phyloP scores from a whole-genome alignment of 129 eudicot species.

The Arctium lappa region DNA sequence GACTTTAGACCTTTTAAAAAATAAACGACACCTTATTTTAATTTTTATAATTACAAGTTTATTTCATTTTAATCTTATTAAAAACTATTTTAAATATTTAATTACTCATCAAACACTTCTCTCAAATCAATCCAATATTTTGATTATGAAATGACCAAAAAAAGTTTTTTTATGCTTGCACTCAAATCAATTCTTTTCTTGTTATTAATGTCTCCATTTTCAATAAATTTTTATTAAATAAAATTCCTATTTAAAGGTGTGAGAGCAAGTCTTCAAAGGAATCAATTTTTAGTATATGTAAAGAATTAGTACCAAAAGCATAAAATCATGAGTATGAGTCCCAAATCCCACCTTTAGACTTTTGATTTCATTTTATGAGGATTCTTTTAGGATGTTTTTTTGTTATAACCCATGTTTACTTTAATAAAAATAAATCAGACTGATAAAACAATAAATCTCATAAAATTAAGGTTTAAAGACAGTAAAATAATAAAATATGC shows the following conservation, averaged over 20 bases:
- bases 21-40: too few species aligned
- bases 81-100: neutral
- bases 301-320: conserved; percentile 29
- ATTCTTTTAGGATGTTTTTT: neutral
- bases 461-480: neutral
- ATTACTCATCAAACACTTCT: neutral
- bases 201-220: neutral
- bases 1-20: too few species aligned
- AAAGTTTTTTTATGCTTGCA: neutral
- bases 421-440: neutral
- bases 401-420: neutral
- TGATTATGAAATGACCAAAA: neutral
- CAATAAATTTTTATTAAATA: neutral
- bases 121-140: neutral
- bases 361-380: neutral
- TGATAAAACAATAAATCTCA: neutral
- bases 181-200: conserved; percentile 5
- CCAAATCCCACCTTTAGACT: conserved; percentile 12
- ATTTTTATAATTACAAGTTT: too few species aligned
- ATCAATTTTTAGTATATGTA: conserved; percentile 2
- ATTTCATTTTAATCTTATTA: too few species aligned
- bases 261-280: conserved; percentile 13
- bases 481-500: neutral
- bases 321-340: conserved; percentile 10
- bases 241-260: conserved; percentile 27